Evolutionary conservation across 1,284 basidiomycete genomes (phyloP).

Genomic region (Cutaneotrichosporon dermatis): DNA sequence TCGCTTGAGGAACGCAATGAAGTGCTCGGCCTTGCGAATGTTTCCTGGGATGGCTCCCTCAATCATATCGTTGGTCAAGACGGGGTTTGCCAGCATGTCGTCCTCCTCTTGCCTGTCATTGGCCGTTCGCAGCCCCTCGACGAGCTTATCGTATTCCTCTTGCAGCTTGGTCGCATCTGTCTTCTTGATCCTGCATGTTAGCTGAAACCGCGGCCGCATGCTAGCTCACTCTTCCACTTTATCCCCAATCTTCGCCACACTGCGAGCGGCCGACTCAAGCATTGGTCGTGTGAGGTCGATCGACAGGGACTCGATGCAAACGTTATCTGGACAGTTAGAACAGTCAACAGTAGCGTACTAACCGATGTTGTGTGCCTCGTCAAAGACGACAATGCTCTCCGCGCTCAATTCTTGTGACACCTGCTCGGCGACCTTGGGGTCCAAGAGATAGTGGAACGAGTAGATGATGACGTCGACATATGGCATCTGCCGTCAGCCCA

Average conservation of each 20-base stretch:
- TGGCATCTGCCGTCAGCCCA: slow-evolving; percentile 63
- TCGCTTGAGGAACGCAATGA: slow-evolving; percentile 95
- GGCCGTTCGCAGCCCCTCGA: slow-evolving; percentile 84
- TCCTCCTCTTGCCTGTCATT: slow-evolving; percentile 64
- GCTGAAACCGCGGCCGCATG: not conserved
- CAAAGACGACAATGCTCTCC: slow-evolving; percentile 97
- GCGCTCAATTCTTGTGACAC: slow-evolving; percentile 97
- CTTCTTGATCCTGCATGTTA: slow-evolving; percentile 69
- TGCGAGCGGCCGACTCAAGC: slow-evolving; percentile 90
- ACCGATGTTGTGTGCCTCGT: slow-evolving; percentile 99
- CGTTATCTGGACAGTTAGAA: slow-evolving; percentile 66
- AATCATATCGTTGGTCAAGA: slow-evolving; percentile 89
- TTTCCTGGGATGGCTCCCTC: slow-evolving; percentile 96
- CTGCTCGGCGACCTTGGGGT: slow-evolving; percentile 98
- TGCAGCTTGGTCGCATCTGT: slow-evolving; percentile 92
- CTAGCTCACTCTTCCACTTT: slow-evolving; percentile 81
- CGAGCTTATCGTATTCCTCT: slow-evolving; percentile 94
- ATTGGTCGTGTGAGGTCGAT: slow-evolving; percentile 98
- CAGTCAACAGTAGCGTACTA: slow-evolving; percentile 23
- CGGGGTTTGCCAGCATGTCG: slow-evolving; percentile 88
- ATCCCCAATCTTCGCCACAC: slow-evolving; percentile 79
- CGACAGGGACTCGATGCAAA: slow-evolving; percentile 96
- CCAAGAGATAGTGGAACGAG: slow-evolving; percentile 97
- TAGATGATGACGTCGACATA: slow-evolving; percentile 97
- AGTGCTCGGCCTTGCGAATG: slow-evolving; percentile 97